These are phyloP conservation scores for Piloderma croceum DNA, from an alignment of 768 basidiomycete species.

Conservation along the genomic window DNA sequence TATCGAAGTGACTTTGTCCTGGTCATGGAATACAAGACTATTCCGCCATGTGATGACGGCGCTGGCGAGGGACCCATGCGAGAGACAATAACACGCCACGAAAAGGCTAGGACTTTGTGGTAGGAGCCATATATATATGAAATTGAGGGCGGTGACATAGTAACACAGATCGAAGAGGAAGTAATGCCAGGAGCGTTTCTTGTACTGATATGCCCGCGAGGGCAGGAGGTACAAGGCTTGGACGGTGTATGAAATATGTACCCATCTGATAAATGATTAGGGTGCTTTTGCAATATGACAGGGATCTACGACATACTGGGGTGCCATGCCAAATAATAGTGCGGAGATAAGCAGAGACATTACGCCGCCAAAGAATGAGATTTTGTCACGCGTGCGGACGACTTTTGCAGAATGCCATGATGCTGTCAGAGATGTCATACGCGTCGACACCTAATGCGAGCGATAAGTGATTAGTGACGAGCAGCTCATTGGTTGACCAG, in stretches of 20 bases:
- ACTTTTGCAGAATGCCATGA: constrained; percentile 94
- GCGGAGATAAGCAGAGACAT: constrained; percentile 83
- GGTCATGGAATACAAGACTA: constrained; percentile 95
- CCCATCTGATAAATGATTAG: constrained; percentile 52
- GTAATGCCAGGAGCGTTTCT: constrained; percentile 91
- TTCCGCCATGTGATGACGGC: constrained; percentile 99
- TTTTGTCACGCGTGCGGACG: constrained; percentile 73
- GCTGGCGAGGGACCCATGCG: constrained; percentile 85
- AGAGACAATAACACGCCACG: constrained; percentile 88
- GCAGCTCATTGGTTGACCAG: no score
- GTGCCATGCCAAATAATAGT: constrained; percentile 81
- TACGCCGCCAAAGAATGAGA: constrained; percentile 92
- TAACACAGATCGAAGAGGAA: constrained; percentile 93
- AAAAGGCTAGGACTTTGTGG: constrained; percentile 76
- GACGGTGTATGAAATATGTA: constrained; percentile 81
- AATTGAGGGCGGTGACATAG: constrained; percentile 86
- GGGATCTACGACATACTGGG: constrained; percentile 52
- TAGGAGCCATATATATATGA: constrained; percentile 87
- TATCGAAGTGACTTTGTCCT: constrained; percentile 92
- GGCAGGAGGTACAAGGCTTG: constrained; percentile 78
- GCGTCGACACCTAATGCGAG: constrained; percentile 65
- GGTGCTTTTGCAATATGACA: constrained; percentile 4
- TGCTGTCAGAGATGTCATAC: constrained; percentile 68
- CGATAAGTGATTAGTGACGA: no score
- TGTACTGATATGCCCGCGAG: constrained; percentile 78